phyloP scores from a whole-genome alignment of 176 grass and related monocot species.

The Lolium rigidum region DNA sequence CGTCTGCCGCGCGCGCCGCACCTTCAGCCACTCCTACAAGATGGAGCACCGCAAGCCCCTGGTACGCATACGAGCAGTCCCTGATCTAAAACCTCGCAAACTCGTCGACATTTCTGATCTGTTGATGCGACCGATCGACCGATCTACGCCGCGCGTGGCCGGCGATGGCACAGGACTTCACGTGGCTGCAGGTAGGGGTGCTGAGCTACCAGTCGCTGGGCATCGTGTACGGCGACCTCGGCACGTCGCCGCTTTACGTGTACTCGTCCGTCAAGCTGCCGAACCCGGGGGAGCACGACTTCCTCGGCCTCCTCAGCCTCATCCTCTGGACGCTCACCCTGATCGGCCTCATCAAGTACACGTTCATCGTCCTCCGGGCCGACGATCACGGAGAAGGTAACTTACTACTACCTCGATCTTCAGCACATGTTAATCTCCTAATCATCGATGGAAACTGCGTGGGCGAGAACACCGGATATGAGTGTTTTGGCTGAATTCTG shows the following conservation, averaged over 20 bases:
- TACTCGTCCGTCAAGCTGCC: conserved; percentile 70
- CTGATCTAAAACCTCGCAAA: background rate
- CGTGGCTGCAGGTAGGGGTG: conserved; percentile 45
- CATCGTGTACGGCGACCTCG: conserved; percentile 79
- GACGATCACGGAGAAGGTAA: conserved; percentile 87
- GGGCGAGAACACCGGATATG: background rate
- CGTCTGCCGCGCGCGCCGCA: conserved; percentile 12
- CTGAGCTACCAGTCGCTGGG: conserved; percentile 79
- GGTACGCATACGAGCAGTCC: conserved; percentile 9
- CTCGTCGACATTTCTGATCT: background rate
- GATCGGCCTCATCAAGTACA: conserved; percentile 78
- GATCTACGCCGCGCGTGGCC: background rate
- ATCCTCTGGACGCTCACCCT: conserved; percentile 80
- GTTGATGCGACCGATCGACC: background rate
- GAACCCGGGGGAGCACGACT: conserved; percentile 42
- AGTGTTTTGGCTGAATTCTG: background rate
- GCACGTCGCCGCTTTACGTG: conserved; percentile 78
- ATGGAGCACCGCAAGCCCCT: conserved; percentile 49
- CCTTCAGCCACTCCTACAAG: conserved; percentile 55
- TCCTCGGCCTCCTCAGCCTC: conserved; percentile 73
- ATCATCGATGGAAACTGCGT: background rate
- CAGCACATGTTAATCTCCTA: background rate
- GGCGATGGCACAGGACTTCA: conserved; percentile 50
- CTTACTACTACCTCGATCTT: background rate
- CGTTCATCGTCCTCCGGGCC: conserved; percentile 61